Evolutionary conservation across 306 rosid genomes (phyloP).

Genomic region (Prinsepia uniflora): DNA sequence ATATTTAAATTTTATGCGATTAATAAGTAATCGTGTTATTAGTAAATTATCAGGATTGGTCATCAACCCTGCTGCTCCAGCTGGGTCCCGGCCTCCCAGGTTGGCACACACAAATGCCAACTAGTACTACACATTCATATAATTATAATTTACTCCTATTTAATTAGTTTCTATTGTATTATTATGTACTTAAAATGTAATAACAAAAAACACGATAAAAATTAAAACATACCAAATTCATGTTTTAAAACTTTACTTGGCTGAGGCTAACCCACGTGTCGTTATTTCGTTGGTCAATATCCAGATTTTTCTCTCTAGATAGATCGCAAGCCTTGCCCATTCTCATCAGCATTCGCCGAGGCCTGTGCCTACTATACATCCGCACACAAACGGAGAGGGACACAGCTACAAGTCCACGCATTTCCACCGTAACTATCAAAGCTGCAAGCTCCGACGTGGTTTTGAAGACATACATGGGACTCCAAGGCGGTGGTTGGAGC

Average conservation of each 20-base stretch:
- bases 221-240: not conserved
- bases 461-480: conserved; percentile 42
- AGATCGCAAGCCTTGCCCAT: conserved; percentile 17
- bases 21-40: too few relatives aligned
- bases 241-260: conserved; percentile 36
- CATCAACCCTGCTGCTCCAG: not conserved
- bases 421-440: not conserved
- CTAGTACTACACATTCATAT: conserved; percentile 25
- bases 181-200: not conserved
- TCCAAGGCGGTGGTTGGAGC: conserved; percentile 30
- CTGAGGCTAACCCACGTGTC: conserved; percentile 46
- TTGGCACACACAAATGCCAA: conserved; percentile 63
- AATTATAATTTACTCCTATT: conserved; percentile 11
- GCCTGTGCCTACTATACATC: not conserved
- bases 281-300: conserved; percentile 19
- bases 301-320: conserved; percentile 49
- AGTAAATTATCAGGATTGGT: not conserved
- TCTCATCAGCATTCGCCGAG: not conserved
- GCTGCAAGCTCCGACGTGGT: not conserved
- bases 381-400: too few relatives aligned
- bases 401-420: not conserved
- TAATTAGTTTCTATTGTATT: not conserved
- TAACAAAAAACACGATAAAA: not conserved
- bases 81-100: conserved; percentile 48
- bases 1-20: too few relatives aligned